These are phyloP conservation scores for Breynia disticha DNA, from an alignment of 441 rosid genomes.

Conservation along the genomic window DNA sequence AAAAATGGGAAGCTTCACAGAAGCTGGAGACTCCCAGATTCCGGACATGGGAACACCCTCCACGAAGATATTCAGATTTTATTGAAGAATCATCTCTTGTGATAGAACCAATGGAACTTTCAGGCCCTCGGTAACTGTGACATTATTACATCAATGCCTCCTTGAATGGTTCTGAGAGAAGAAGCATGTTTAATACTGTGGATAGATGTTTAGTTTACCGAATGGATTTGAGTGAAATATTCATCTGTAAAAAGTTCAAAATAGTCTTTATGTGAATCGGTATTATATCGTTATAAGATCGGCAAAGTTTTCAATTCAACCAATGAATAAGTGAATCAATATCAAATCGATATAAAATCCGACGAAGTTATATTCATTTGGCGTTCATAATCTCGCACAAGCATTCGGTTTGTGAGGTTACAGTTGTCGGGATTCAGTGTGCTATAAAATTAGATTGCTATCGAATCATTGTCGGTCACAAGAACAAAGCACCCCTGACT, in stretches of 20 bases:
- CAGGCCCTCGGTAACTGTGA: slow-evolving; percentile 59
- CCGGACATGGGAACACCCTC: slow-evolving; percentile 28
- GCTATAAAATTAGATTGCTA: no score
- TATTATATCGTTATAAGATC: no score
- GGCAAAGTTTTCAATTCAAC: no score
- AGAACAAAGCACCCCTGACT: no score
- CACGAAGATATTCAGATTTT: slow-evolving; percentile 45
- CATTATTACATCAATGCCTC: neutral
- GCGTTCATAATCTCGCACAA: no score
- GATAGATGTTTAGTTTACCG: slow-evolving; percentile 23
- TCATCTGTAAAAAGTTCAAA: slow-evolving; percentile 48
- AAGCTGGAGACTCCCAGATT: slow-evolving; percentile 38
- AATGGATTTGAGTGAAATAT: slow-evolving; percentile 19
- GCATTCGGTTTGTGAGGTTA: no score
- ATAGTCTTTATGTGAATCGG: no score
- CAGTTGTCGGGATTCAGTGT: no score
- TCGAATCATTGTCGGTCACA: no score
- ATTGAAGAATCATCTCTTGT: slow-evolving; percentile 86
- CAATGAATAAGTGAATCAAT: no score
- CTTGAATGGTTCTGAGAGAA: neutral
- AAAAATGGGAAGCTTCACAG: slow-evolving; percentile 77
- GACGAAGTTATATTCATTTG: no score
- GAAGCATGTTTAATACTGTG: slow-evolving; percentile 17
- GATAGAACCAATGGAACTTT: slow-evolving; percentile 90
- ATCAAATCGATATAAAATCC: no score